Evolutionary conservation across 345 rosid species (phyloP), one percentile per base, ranked within the genome.

Genomic region (Arabidopsis thaliana): DNA sequence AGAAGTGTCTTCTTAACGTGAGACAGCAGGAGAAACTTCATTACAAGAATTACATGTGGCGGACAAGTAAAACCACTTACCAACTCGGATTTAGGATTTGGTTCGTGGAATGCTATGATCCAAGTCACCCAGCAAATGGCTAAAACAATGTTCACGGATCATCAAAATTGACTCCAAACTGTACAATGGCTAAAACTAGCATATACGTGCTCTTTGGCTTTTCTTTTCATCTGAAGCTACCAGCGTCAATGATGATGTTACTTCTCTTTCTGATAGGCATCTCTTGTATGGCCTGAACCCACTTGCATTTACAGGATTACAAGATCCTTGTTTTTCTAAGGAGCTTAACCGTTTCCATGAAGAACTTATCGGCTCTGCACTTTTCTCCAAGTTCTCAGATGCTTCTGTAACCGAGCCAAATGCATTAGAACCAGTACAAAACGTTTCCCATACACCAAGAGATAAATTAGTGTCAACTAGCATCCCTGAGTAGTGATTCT

Each of bases 271-370:
- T 1, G 79, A 83, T 20, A 84, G 73, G 76, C 93, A 89, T 80
- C 97, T 86, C 83, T 87, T 89, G 80, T 85, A 85, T n/a, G 91
- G 90, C 44, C 84, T 85, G 59, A 86, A 87, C 37, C 91, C 93
- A 69, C 67, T 82, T 4, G 22, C 34, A 41, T 2, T 82, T 4
- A 16, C 34, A 41, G 3, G 22, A 58, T 71, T 67, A 5, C 41
- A 59, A 4, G 62, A 45, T n/a, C 34, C 63, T 65, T 20, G 13
- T 13, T 60, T 53, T 65, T 52, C 55, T 69, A 71, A 53, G 11
- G 60, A 57, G 69, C 33, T 48, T 52, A 62, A 4, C 12, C 14
- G 73, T 56, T 41, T 74, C 46, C 74, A 30, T 30, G 72, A 53
- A 34, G 85, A 86, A 76, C 79, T 85, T 1, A 56, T 69, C 7